Evolutionary conservation across 2,329 filamentous ascomycete species (phyloP), one percentile per base, ranked within the genome.

Genomic region (Penicillium digitatum): DNA sequence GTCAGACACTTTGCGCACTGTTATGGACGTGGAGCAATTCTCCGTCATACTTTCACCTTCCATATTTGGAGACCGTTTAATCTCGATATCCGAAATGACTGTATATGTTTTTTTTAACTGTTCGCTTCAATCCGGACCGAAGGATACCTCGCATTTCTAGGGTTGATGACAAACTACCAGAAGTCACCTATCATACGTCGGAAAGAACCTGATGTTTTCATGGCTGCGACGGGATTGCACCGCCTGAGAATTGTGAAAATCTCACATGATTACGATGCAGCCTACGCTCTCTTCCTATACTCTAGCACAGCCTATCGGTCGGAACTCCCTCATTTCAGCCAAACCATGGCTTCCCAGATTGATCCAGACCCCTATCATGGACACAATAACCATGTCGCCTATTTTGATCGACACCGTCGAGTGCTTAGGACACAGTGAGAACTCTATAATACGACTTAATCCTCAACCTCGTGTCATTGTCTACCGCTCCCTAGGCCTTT

Each of bases 381-480:
- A 72, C 48, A 62, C 60, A 5, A 56, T 71, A 14, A 62, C 61
- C 34, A 62, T 71, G 55, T 54, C 65, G 0, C 66, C 69, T 9
- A 60, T 72, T 37, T 56, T 72, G 26, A 56, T 70, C 43, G 69
- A 72, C 52, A 72, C 67, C 5, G 58, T 68, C 16, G 65, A 67
- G 31, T 71, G 65, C 42, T 40, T 72, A 31, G 54, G 67, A 7
- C 62, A 63, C 43, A 66, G 70, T 31, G 64, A 72, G 40, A 44
- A 70, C 5, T 70, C 70, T 14, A 63, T 71, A 32, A 61, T 72
- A 8, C 62, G 62, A 51, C 61, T 67, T 27, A 52, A 56, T 8
- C 27, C 32, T n/a, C 48, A 59, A 5, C 56, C 58, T 20, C 57
- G 55, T 40, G 38, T 60, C 35, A 58, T 68, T 31, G 61, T 71